A percentile compares a stretch with the other conserved stretches of the same genome.
phyloP scores from a whole-genome alignment of 2,329 filamentous ascomycete species.

The Aureobasidium melanogenum region DNA sequence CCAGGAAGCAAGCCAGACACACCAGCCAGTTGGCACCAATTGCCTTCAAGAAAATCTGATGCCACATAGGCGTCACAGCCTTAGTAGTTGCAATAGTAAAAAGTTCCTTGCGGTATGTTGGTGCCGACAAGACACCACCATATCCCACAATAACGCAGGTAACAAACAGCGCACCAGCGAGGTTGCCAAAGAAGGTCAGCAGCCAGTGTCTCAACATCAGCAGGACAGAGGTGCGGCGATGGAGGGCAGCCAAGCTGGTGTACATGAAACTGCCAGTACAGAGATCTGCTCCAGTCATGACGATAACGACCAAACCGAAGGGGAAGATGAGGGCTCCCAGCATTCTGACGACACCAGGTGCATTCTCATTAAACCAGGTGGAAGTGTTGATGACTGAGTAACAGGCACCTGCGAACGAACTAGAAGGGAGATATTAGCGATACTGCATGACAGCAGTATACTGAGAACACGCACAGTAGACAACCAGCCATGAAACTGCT shows the following conservation, averaged over 20 bases:
- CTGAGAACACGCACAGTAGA: conserved; percentile 27
- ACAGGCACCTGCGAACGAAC: conserved; percentile 37
- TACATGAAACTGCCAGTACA: conserved; percentile 29
- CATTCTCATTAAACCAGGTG: conserved; percentile 26
- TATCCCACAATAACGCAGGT: conserved; percentile 24
- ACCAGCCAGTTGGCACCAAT: conserved; percentile 44
- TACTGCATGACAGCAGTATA: not conserved
- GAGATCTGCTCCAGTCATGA: conserved; percentile 27
- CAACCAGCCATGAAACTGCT: conserved; percentile 44
- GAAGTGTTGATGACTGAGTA: conserved; percentile 20
- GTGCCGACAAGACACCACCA: conserved; percentile 24
- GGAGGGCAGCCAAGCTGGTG: conserved; percentile 36
- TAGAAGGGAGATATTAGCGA: not conserved
- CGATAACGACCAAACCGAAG: conserved; percentile 25
- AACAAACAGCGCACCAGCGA: conserved; percentile 25
- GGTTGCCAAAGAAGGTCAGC: conserved; percentile 25
- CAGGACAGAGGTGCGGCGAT: conserved; percentile 27
- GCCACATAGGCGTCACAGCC: conserved; percentile 39
- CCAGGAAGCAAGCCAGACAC: conserved; percentile 43
- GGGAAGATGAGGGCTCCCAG: conserved; percentile 29
- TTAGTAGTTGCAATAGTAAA: conserved; percentile 42
- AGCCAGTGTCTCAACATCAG: conserved; percentile 23
- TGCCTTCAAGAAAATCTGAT: conserved; percentile 45
- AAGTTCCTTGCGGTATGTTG: conserved; percentile 35
- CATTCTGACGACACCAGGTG: conserved; percentile 25